Conservation (phyloP, 2,329 filamentous ascomycete genomes). For the Trichoderma koningii region DNA sequence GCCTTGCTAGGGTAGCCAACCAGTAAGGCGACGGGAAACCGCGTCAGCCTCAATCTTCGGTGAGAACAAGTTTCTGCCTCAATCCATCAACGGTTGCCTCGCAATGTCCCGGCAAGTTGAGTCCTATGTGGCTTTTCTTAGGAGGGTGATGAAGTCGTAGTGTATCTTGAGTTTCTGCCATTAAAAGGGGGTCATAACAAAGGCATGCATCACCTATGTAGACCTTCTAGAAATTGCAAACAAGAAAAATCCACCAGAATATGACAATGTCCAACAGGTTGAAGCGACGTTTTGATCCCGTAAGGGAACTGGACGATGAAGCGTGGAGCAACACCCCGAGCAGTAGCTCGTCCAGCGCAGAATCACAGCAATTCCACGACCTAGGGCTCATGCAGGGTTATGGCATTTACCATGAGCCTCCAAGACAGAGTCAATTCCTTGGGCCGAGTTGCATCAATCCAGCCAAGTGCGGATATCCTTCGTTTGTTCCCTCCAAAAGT, state of each 20-base stretch:
- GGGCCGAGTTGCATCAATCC: slow-evolving; percentile 10
- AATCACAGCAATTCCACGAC: neutral
- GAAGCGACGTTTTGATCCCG: slow-evolving; percentile 11
- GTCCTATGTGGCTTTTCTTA: neutral
- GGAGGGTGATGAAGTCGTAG: neutral
- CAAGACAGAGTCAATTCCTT: slow-evolving; percentile 6
- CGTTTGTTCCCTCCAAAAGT: neutral
- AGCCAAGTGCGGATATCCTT: neutral
- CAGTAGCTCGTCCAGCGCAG: neutral
- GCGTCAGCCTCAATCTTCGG: slow-evolving; percentile 14
- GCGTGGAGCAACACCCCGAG: neutral
- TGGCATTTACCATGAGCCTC: neutral
- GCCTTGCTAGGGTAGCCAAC: slow-evolving; percentile 4
- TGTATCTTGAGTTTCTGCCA: neutral
- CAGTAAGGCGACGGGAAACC: neutral
- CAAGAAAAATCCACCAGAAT: too few relatives aligned
- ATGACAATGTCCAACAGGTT: slow-evolving; percentile 6
- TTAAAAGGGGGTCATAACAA: neutral
- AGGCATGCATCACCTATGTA: neutral
- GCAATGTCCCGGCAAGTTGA: neutral
- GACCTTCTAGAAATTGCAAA: too few relatives aligned
- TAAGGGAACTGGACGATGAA: neutral
- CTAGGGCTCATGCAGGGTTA: neutral
- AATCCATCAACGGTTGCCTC: neutral
- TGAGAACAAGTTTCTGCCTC: neutral